These are phyloP conservation scores for Setaria italica DNA, from an alignment of 202 grass and related monocot species.

Conservation along the genomic window DNA sequence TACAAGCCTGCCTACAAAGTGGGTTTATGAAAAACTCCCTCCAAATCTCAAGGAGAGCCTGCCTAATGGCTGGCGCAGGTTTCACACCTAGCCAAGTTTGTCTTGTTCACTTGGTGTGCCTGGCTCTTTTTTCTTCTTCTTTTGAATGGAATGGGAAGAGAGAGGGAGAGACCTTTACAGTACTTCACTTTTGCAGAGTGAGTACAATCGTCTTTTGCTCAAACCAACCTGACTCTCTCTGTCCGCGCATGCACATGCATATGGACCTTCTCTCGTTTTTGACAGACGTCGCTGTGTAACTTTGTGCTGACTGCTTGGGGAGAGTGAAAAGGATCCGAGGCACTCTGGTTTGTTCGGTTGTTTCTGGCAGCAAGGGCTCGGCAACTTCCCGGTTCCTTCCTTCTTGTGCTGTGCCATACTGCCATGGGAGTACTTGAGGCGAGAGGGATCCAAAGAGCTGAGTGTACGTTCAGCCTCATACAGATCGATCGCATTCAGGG, in stretches of 20 bases:
- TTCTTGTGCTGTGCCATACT: no score
- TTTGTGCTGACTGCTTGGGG: background rate
- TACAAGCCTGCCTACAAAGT: background rate
- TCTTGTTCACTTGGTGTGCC: background rate
- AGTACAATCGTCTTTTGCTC: background rate
- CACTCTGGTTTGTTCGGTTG: background rate
- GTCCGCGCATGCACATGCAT: slow-evolving; percentile 5
- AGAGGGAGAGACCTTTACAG: background rate
- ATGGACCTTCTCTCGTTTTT: background rate
- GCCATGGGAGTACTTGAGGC: no score
- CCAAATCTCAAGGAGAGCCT: background rate
- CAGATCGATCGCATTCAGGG: no score
- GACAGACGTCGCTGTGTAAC: background rate
- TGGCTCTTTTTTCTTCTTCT: no score
- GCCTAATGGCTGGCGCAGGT: background rate
- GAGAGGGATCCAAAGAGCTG: no score
- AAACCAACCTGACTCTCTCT: background rate
- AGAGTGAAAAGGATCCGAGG: slow-evolving; percentile 40
- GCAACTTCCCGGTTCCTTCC: slow-evolving; percentile 37
- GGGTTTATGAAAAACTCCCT: background rate
- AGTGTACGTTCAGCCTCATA: no score
- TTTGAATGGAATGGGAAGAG: background rate
- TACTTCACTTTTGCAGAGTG: background rate
- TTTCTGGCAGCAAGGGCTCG: background rate
- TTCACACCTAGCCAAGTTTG: slow-evolving; percentile 22